These are phyloP conservation scores for Ilex paraguariensis DNA, from an alignment of 305 asterid species.

Conservation along the genomic window DNA sequence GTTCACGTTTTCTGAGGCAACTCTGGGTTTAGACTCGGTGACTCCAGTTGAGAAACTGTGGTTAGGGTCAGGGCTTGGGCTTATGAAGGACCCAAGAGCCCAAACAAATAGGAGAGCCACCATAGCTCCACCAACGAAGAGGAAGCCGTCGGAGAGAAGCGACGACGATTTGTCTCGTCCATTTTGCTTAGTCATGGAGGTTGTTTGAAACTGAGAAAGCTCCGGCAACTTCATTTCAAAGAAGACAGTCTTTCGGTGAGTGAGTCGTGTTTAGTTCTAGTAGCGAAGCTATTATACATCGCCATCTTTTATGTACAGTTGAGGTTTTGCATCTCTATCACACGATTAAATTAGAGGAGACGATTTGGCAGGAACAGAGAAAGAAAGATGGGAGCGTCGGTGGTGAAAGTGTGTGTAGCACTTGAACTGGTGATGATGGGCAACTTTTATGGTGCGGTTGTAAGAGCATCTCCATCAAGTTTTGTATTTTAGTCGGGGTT, in stretches of 20 bases:
- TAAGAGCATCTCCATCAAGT: too few species aligned
- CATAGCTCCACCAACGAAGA: background rate
- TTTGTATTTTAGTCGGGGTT: too few species aligned
- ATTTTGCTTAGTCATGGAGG: background rate
- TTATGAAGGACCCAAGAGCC: background rate
- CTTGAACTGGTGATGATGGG: too few species aligned
- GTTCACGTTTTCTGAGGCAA: background rate
- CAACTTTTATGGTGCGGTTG: too few species aligned
- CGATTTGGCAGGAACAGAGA: too few species aligned
- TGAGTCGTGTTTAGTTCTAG: too few species aligned
- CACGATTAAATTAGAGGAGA: too few species aligned
- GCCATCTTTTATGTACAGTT: too few species aligned
- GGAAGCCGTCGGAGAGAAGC: background rate
- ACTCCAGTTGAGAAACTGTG: slow-evolving; percentile 18
- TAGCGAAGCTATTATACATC: too few species aligned
- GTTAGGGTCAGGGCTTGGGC: slow-evolving; percentile 15
- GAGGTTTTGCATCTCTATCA: too few species aligned
- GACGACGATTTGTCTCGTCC: background rate
- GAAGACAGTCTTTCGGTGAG: background rate
- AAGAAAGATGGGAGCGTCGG: too few species aligned
- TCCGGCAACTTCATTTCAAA: background rate
- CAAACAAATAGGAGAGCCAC: background rate
- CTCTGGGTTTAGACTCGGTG: background rate
- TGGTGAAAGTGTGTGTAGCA: too few species aligned
- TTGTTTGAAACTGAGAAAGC: background rate